Evolutionary conservation across 1,284 basidiomycete genomes (phyloP).

Genomic region (Marasmius fiardii): DNA sequence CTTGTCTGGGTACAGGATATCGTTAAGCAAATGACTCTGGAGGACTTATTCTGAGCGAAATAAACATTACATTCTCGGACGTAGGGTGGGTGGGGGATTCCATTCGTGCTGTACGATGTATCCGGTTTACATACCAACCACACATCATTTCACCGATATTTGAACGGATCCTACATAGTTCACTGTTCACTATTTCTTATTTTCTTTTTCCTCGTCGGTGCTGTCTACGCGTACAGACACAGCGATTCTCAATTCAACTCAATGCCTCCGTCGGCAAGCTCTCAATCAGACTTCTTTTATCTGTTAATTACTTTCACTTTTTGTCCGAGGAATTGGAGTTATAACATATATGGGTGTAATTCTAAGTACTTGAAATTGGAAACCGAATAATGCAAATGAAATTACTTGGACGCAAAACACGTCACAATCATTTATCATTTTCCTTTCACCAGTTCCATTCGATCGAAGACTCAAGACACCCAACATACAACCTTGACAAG

Average conservation of each 20-base stretch:
- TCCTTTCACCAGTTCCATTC: neutral
- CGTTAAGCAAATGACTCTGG: conserved; percentile 98
- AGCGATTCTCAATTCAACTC: too few relatives aligned
- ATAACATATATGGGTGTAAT: neutral
- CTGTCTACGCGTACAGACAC: too few relatives aligned
- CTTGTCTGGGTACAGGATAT: conserved; percentile 59
- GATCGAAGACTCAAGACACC: too few relatives aligned
- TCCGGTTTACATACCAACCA: too few relatives aligned
- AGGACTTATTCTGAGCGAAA: conserved; percentile 73
- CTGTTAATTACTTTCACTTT: neutral
- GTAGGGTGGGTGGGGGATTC: neutral
- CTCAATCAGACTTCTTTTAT: neutral
- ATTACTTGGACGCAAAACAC: too few relatives aligned
- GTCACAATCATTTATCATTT: too few relatives aligned
- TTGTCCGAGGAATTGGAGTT: neutral
- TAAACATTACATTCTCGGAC: neutral
- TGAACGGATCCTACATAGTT: too few relatives aligned
- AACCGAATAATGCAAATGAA: neutral
- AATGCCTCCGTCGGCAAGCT: too few relatives aligned
- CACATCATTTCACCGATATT: too few relatives aligned
- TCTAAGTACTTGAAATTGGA: neutral
- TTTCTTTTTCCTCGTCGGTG: too few relatives aligned
- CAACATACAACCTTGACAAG: neutral
- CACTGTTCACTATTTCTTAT: too few relatives aligned
- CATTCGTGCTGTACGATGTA: neutral